These are phyloP conservation scores for Polymyxa betae DNA, from an alignment of 208 protist species.

Conservation along the genomic window DNA sequence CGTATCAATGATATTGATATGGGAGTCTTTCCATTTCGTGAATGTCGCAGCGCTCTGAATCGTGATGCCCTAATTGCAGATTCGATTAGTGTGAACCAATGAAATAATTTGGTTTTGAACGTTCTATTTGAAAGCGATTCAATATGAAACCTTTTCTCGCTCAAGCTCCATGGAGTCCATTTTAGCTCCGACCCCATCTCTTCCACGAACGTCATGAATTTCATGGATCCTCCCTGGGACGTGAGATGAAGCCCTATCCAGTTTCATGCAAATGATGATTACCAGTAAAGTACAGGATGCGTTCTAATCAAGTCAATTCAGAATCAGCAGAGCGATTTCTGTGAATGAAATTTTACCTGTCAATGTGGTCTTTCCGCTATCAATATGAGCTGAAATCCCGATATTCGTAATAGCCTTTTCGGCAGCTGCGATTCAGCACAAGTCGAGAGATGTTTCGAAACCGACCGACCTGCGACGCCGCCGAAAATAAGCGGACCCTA, in stretches of 20 bases:
- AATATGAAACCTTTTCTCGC: slow-evolving; percentile 84
- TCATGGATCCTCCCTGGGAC: slow-evolving; percentile 91
- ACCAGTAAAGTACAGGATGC: slow-evolving; percentile 49
- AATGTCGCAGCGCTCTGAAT: slow-evolving; percentile 97
- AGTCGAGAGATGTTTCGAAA: not conserved
- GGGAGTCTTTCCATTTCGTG: slow-evolving; percentile 87
- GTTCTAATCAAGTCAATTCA: slow-evolving; percentile 51
- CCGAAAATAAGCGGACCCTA: slow-evolving; percentile 25
- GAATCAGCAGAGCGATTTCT: slow-evolving; percentile 87
- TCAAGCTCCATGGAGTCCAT: slow-evolving; percentile 99
- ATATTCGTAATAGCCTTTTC: slow-evolving; percentile 57
- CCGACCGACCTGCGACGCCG: not conserved
- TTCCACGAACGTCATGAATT: slow-evolving; percentile 95
- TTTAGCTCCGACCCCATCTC: slow-evolving; percentile 95
- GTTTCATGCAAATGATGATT: slow-evolving; percentile 39
- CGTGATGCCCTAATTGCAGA: slow-evolving; percentile 93
- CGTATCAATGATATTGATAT: slow-evolving; percentile 99
- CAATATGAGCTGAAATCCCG: slow-evolving; percentile 88
- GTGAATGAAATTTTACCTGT: slow-evolving; percentile 98
- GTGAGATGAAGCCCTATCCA: slow-evolving; percentile 71
- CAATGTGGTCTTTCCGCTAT: slow-evolving; percentile 97
- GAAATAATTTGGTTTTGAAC: too few relatives aligned
- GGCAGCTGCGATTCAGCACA: too few relatives aligned
- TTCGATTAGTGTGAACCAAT: not conserved
- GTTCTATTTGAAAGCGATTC: too few relatives aligned